Percentiles rank a stretch among this genome's conserved stretches.
Evolutionary conservation across 768 basidiomycete genomes (phyloP).

Genomic region (Xanthoconium purpureum): DNA sequence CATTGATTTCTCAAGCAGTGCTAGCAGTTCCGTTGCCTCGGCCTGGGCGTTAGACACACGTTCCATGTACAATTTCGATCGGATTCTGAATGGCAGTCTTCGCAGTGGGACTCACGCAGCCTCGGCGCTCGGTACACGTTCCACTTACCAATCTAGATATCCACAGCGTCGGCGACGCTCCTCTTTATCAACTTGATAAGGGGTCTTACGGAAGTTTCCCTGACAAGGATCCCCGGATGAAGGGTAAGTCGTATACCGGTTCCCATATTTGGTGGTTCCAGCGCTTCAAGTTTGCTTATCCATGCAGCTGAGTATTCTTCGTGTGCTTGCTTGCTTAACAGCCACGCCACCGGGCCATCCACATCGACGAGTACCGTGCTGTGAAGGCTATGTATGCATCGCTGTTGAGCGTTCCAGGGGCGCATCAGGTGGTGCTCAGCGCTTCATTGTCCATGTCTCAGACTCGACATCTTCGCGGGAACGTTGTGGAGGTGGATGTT

Average conservation of each 20-base stretch:
- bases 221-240: too few species aligned
- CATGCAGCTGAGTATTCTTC: too few species aligned
- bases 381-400: background rate
- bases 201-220: background rate
- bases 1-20: too few species aligned
- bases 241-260: too few species aligned
- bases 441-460: background rate
- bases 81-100: too few species aligned
- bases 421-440: background rate
- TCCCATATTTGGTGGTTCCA: too few species aligned
- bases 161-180: background rate
- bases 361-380: background rate
- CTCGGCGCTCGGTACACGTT: too few species aligned
- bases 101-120: too few species aligned
- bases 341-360: background rate
- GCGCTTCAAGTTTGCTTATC: too few species aligned
- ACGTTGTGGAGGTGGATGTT: background rate
- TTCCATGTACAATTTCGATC: background rate
- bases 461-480: too few species aligned
- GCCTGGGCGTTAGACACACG: background rate
- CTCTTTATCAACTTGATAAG: background rate
- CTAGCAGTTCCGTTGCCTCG: too few species aligned
- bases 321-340: background rate
- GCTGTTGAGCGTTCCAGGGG: background rate
- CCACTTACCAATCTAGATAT: too few species aligned